Base-by-base conservation (phyloP, 768 basidiomycete genomes). In the Coprinellus micaceus region DNA sequence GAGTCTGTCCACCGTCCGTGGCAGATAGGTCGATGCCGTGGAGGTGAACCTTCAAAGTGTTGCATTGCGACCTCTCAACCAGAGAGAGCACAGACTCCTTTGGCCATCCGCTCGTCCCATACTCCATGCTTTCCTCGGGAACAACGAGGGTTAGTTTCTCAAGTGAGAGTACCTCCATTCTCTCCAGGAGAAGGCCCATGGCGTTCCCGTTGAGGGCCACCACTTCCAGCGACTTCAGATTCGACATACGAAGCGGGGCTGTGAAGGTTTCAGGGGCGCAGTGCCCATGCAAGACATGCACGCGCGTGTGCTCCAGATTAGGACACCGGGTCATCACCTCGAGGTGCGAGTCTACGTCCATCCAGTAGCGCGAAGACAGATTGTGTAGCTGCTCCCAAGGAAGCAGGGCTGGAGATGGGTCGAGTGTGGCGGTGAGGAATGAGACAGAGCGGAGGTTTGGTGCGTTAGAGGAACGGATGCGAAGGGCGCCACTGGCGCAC, bases 241-340 rank as follows among this genome's bases (percentile, higher is more conserved):
- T 49, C 6, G 46, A 26, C 57, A 63, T 58, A 1, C 58, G 48
- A 7, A 66, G 36, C 4, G 61, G 62, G 28, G 29, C 21, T 10
- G 19, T 41, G 17, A 57, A 24, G 5, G 37, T 17, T 2, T 19
- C 19, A 21, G 6, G 29, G 12, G 28, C 25, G 47, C 60, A 55
- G 21, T 54, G n/a, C 52, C 56, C 33, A 54, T 60, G 57, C 60
- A 62, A 15, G 61, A 62, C 4, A 63, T 58, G 59, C 56, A 69
- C 57, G 25, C 62, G 59, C 36, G 62, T 67, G 5, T 57, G 54
- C 43, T 65, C 61, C 24, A 69, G 60, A 41, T 60, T 62, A 0
- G 64, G 64, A 46, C 62, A 69, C 21, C 60, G 58, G 33, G 59
- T 56, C n/a, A 69, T 48, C 46, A 69, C 60, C 24, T 64, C 64